Base-by-base conservation (phyloP, 164 flowering plant species). In the Aristolochia californica region DNA sequence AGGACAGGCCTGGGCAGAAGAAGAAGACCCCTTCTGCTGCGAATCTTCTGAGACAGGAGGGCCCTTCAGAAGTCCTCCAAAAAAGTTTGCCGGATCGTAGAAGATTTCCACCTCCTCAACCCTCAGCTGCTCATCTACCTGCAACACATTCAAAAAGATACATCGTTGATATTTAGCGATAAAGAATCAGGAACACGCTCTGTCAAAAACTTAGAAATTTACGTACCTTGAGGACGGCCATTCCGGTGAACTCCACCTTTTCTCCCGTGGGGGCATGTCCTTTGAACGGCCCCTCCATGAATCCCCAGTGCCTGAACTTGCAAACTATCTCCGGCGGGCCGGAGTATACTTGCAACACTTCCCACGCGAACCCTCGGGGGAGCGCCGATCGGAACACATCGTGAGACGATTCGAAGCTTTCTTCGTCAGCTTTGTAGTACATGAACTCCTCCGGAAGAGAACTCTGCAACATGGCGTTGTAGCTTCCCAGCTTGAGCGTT, bases 241-340 rank as follows among this genome's bases (percentile, higher is more conserved):
- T 20, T 0, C 95, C 98, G 64, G 55, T 68, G 60, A 86, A 83
- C 72, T 88, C 69, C 28, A 76, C 83, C 77, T 71, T 66, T 40
- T 84, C 80, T 23, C 95, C 91, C 0, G 96, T 91, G 1, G 96
- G 93, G 21, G 87, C 80, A 72, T 83, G 90, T 5, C 85, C 91
- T 62, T 74, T 80, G 75, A 75, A 91, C 30, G 91, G 85, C 0
- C 96, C 96, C 55, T 91, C 98, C 66, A 83, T 84, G 74, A 45
- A 81, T 48, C 95, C 98, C 98, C 98, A 91, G 61, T 91, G 98
- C 74, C 98, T 69, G 70, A 81, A 91, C 73, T 91, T 88, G 81
- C 51, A 88, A 20, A 80, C 67, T 10, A 91, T 80, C 25, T 65
- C 62, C 10, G 98, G 98, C 0, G 98, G 95, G 5, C 87, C 93